Percentiles rank a stretch among this genome's conserved stretches.
Conservation (phyloP, 148 eudicot genomes). For the Dysphania ambrosioides region DNA sequence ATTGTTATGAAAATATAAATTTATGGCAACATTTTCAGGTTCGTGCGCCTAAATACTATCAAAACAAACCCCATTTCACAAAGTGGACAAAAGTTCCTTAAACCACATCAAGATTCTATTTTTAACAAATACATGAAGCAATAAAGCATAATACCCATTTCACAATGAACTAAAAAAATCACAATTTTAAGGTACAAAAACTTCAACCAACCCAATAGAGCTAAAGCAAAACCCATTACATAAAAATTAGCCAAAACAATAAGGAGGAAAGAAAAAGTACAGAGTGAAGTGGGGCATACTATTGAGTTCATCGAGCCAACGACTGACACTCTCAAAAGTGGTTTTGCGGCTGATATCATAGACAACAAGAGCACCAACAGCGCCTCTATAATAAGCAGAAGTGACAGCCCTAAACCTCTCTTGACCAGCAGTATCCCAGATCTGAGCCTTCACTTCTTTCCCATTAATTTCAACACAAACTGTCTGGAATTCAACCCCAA, state of each 20-base stretch:
- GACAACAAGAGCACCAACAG: slow-evolving; percentile 79
- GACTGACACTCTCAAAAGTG: slow-evolving; percentile 61
- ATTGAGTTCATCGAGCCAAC: slow-evolving; percentile 83
- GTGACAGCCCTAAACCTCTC: slow-evolving; percentile 80
- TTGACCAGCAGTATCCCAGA: slow-evolving; percentile 91
- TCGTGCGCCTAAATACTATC: too few species aligned
- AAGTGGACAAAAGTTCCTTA: neutral
- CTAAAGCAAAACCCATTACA: neutral
- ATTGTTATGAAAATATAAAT: too few species aligned
- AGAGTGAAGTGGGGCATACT: slow-evolving; percentile 33
- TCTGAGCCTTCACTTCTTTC: slow-evolving; percentile 78
- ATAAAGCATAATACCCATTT: neutral
- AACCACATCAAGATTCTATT: too few species aligned
- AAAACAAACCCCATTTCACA: slow-evolving; percentile 20
- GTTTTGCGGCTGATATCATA: slow-evolving; percentile 57
- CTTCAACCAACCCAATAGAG: neutral
- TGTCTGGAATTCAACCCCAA: slow-evolving; percentile 84
- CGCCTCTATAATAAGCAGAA: slow-evolving; percentile 82
- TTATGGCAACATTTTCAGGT: too few species aligned
- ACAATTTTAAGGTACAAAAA: neutral
- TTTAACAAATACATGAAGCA: too few species aligned
- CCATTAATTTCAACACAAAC: slow-evolving; percentile 66
- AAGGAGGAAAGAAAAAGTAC: neutral
- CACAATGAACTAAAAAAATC: neutral
- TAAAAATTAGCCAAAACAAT: neutral